Base-by-base conservation (phyloP, 2,329 filamentous ascomycete species). In the Fusarium transvaalense region DNA sequence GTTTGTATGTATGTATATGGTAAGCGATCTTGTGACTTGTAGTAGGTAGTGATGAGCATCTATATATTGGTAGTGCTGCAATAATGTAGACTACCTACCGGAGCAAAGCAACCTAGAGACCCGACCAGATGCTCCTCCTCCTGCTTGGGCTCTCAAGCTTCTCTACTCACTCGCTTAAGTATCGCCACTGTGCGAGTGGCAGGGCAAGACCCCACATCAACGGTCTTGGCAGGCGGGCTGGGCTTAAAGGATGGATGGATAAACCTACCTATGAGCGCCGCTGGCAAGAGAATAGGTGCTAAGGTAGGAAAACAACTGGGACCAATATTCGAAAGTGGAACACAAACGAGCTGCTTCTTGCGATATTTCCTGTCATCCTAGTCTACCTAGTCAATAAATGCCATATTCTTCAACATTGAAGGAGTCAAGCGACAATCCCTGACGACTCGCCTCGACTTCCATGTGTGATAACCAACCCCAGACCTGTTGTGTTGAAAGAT, bases 171-270 rank as follows among this genome's bases (percentile, higher is more conserved):
- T 67, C 61, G 66, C 50, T 48, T 34, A 58, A 66, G 71, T 62
- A 66, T 63, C 39, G 43, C 45, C 57, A 74, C 72, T 56, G 72
- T 74, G 69, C 57, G 69, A 64, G 48, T 34, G 52, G 37, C 25
- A 12, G 31, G 37, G 38, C 19, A 42, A 48, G 48, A 64, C 68
- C 60, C 68, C 72, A 74, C 71, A 70, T 58, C 45, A 71, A 71
- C 68, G 48, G 56, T 67, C 61, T 64, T 64, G 59, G 60, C 53
- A 64, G 34, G 39, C 29, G 45, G 60, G 60, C 64, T 54, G 37
- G 29, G 42, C 42, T 35, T 47, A 14, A 37, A 27, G 35, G 50
- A 29, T 29, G 27, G 27, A 29, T 14, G n/a, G 43, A n/a, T 19
- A 29, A 42, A 39, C 47, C 31, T 38, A 55, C 58, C 59, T 54